Percentiles rank a stretch among this genome's conserved stretches.
These are phyloP conservation scores for Kodamaea hsintzibuensis DNA, from an alignment of 805 yeast species.

Conservation along the genomic window DNA sequence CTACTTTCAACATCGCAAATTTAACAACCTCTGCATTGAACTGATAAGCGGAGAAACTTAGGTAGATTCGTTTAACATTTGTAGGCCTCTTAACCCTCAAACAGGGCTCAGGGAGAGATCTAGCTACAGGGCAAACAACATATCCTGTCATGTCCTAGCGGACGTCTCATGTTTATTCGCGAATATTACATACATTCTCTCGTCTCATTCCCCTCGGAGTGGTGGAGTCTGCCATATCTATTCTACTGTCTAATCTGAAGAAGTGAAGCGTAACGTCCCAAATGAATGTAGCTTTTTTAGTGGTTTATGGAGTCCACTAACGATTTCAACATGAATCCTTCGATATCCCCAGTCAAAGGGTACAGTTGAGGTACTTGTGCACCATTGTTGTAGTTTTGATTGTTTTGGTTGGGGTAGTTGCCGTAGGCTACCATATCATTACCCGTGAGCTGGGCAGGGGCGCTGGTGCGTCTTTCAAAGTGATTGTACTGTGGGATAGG, in stretches of 20 bases:
- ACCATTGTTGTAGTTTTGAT: background rate
- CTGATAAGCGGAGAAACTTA: background rate
- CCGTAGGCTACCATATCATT: background rate
- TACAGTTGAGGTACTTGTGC: conserved; percentile 1
- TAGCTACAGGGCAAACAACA: too few species aligned
- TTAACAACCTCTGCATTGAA: background rate
- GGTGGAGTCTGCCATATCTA: background rate
- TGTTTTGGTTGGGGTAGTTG: background rate
- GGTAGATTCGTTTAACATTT: too few species aligned
- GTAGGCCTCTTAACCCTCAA: too few species aligned
- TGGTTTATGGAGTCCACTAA: conserved; percentile 44
- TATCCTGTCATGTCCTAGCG: background rate
- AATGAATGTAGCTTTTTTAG: conserved; percentile 11
- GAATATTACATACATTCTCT: background rate
- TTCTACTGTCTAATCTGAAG: conserved; percentile 2
- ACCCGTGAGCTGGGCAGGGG: background rate
- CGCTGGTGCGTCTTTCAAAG: conserved; percentile 4
- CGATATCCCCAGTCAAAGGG: conserved; percentile 10
- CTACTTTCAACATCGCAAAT: too few species aligned
- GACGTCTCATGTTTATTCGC: background rate
- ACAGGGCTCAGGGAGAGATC: too few species aligned
- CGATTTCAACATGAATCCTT: conserved; percentile 37
- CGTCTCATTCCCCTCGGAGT: background rate
- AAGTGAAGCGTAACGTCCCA: background rate
- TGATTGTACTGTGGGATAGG: conserved; percentile 2